Evolutionary conservation across 1,284 basidiomycete species (phyloP), one percentile per base, ranked within the genome.

Genomic region (Volvariella surrecta): DNA sequence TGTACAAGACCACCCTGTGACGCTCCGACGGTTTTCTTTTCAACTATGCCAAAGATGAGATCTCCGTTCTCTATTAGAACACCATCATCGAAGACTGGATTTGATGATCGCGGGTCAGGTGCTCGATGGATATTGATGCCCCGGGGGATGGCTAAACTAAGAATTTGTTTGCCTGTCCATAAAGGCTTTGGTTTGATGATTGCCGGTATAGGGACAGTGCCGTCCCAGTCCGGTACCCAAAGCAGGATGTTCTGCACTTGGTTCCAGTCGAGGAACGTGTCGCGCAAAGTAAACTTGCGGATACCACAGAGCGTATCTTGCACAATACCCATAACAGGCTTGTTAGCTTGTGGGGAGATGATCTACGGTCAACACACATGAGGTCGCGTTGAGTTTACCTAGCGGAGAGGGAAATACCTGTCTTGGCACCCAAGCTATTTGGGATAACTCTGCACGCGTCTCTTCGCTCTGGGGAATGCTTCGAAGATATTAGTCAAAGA

Each of bases 251-350:
- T 98, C 60, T 99, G 96, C 2, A 99, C 90, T 38, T 86, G 81
- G 40, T 79, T 82, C 89, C 91, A 95, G 55, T 97, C 94, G 57
- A 95, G 69, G 69, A 96, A 95, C 20, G 79, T 79, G 58, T 99
- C 96, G 28, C 95, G 88, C 9, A 99, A 70, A 0, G 95, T 98
- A 58, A 99, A 93, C 66, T 99, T 99, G 50, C 95, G 87, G 46
- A 99, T 82, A 61, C 96, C 95, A 58, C 94, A 98, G 0, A 99
- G 82, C 0, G 95, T 99, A 61, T 99, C 96, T 63, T 99, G 96
- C 22, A 99, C 96, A 53, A 99, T 99, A 49, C 93, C 96, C 96
- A 99, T 99, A 56, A 99, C 96, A 4, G 96, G 96, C 67, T 98
- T 98, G 73, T 99, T 99, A 42, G 94, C 95, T 74, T 99, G 96